Evolutionary conservation across 2,329 filamentous ascomycete species (phyloP).

Genomic region (Aureobasidium mangrovei): DNA sequence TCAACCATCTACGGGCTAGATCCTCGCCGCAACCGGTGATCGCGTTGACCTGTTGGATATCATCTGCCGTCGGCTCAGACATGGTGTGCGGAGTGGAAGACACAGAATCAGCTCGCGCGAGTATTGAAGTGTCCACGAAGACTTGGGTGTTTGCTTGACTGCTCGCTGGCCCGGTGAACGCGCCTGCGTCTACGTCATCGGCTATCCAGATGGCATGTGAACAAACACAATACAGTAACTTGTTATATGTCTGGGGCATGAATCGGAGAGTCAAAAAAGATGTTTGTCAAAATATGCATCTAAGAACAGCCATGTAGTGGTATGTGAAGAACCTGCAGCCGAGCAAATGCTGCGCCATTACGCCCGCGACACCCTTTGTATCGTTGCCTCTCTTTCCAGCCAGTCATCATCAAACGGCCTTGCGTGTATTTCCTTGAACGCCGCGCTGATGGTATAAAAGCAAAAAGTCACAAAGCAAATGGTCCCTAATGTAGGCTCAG

Average conservation of each 20-base stretch:
- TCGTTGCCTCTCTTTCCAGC: neutral
- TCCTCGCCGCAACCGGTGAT: slow-evolving; percentile 18
- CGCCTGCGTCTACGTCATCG: no score
- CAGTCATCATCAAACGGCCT: neutral
- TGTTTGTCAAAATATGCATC: no score
- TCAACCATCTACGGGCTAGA: slow-evolving; percentile 23
- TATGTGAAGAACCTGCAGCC: no score
- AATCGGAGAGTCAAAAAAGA: no score
- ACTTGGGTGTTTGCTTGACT: slow-evolving; percentile 8
- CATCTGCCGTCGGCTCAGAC: slow-evolving; percentile 20
- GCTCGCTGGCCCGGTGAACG: slow-evolving; percentile 9
- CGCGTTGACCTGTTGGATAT: slow-evolving; percentile 20
- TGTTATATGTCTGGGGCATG: no score
- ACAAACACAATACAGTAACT: no score
- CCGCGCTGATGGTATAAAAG: slow-evolving; percentile 11
- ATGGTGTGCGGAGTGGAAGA: neutral
- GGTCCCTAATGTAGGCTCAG: neutral
- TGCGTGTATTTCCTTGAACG: neutral
- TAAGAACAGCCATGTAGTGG: no score
- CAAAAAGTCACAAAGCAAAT: neutral
- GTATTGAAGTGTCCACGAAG: neutral
- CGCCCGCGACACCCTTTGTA: neutral
- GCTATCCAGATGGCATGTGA: no score
- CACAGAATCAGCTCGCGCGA: neutral
- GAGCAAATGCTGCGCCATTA: no score